Conservation (phyloP, 2,329 filamentous ascomycete species). For the Magnaporthiopsis incrustans region DNA sequence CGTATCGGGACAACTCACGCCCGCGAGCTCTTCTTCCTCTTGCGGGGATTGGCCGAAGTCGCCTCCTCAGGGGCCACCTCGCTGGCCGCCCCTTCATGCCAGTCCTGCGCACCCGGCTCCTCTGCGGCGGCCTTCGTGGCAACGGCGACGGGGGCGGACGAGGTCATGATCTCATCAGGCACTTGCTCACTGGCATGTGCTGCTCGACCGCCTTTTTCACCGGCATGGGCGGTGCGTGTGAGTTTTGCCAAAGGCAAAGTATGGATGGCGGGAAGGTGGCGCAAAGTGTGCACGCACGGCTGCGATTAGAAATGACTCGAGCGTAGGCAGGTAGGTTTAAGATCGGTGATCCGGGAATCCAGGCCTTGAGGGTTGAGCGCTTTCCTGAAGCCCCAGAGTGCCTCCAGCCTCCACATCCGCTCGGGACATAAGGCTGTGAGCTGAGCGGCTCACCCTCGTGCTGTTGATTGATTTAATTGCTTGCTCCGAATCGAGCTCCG, state of each 20-base stretch:
- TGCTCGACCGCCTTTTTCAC: neutral
- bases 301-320: neutral
- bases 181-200: neutral
- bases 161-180: slow-evolving; percentile 4
- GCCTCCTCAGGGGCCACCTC: slow-evolving; percentile 12
- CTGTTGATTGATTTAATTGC: neutral
- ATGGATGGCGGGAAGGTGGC: too few relatives aligned
- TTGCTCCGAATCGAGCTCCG: neutral
- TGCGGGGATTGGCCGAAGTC: slow-evolving; percentile 23
- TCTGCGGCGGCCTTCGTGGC: neutral
- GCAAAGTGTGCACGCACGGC: too few relatives aligned
- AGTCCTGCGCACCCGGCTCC: slow-evolving; percentile 8
- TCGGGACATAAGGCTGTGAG: neutral
- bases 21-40: slow-evolving; percentile 27
- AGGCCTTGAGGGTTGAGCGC: neutral
- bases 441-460: neutral
- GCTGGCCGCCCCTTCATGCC: slow-evolving; percentile 8
- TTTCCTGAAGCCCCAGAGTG: neutral
- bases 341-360: too few relatives aligned
- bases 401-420: neutral
- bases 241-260: neutral
- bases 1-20: slow-evolving; percentile 19
- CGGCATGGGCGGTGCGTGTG: neutral
- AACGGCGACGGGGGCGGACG: slow-evolving; percentile 5
- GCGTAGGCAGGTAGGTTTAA: too few relatives aligned